Base-by-base conservation (phyloP, 345 rosid genomes). In the Euphorbia lathyris region DNA sequence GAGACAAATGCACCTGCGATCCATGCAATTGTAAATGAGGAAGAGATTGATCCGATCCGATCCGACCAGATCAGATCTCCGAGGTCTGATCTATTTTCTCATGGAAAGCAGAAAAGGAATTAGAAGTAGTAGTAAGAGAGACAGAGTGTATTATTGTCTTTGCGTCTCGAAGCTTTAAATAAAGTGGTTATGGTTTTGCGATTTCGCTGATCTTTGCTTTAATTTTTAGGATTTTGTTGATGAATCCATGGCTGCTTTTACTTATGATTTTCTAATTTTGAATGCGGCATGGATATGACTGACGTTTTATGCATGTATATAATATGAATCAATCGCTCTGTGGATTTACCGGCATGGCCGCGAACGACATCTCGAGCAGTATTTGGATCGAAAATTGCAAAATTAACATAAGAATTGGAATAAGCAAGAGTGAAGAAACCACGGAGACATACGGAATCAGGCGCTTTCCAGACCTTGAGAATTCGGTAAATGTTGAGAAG, bases 341-440 rank as follows among this genome's bases (percentile, higher is more conserved):
- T 97, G 0, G 81, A 83, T 25, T 81, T 97, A 1, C 99, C 97
- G 7, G 90, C 97, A 30, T 87, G 96, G n/a, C 58, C 29, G 12
- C 90, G 86, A 9, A 92, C 99, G 4, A 88, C 95, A 6, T 92
- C 92, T 10, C 97, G 93, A 55, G 96, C 93, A 3, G 90, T 92
- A 70, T 82, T 58, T 34, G 97, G 97, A 65, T 95, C 96, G 69
- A 92, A 95, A 51, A 92, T 95, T 63, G 99, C 93, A 27, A 92
- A 82, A 78, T 92, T 95, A 64, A 92, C 96, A 60, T 95, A 92
- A 32, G 99, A 87, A 66, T 95, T 92, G 75, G 97, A 92, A 77
- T 95, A 95, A 23, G 99, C 97, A n/a, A 9, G 99, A 95, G 80
- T 92, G 97, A 75, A 92, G 92, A 14, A 95, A 27, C 99, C 97